A percentile compares a stretch with the other conserved stretches of the same genome.
These are phyloP conservation scores for Phenoliferia sp. DNA, from an alignment of 1,284 basidiomycete species.

Conservation along the genomic window DNA sequence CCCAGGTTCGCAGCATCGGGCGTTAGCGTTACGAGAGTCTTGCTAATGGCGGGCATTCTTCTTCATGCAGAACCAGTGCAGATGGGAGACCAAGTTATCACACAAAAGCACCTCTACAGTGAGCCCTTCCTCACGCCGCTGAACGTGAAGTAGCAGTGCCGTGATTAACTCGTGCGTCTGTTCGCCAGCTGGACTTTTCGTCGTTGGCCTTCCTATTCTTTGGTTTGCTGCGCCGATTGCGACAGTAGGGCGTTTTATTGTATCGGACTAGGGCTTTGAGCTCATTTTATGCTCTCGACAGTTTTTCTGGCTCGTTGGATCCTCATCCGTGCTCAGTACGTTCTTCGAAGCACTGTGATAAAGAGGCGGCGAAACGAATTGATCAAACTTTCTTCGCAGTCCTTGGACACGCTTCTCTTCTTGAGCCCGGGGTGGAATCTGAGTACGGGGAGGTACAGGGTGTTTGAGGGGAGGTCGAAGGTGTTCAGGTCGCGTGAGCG, in stretches of 20 bases:
- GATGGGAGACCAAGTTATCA: slow-evolving; percentile 68
- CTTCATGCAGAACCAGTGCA: slow-evolving; percentile 76
- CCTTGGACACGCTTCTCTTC: slow-evolving; percentile 69
- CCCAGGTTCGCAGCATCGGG: slow-evolving; percentile 46
- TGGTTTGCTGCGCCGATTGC: slow-evolving; percentile 23
- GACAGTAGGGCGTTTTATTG: too few species aligned
- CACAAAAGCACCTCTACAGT: slow-evolving; percentile 56
- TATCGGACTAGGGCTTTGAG: too few species aligned
- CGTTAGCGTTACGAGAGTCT: too few species aligned
- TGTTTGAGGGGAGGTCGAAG: too few species aligned
- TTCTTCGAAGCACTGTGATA: background rate
- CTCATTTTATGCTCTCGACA: too few species aligned
- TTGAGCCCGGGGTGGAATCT: slow-evolving; percentile 84
- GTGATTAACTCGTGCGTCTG: too few species aligned
- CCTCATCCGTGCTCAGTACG: slow-evolving; percentile 37
- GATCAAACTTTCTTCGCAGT: slow-evolving; percentile 40
- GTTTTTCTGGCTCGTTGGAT: slow-evolving; percentile 44
- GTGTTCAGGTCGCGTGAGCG: too few species aligned
- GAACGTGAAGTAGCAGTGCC: too few species aligned
- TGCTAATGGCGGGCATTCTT: too few species aligned
- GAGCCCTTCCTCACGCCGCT: too few species aligned
- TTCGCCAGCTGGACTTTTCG: slow-evolving; percentile 34
- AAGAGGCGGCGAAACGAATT: background rate
- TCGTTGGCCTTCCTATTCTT: slow-evolving; percentile 40
- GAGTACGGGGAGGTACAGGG: slow-evolving; percentile 71